phyloP scores from a whole-genome alignment of 2,329 filamentous ascomycete genomes.

The Graphilbum fragrans region DNA sequence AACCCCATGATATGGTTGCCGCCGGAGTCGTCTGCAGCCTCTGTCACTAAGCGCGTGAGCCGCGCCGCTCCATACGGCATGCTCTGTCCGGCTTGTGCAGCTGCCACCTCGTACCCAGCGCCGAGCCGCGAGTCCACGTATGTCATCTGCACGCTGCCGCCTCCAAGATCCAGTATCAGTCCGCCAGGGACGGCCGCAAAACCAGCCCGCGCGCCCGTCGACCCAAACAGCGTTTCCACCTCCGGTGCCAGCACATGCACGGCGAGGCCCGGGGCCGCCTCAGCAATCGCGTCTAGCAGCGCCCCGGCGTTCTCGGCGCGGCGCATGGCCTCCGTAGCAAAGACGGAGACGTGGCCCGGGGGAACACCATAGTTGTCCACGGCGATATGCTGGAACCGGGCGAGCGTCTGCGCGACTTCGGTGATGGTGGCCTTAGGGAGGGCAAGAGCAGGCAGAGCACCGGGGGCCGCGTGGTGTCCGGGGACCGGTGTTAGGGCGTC shows the following conservation, averaged over 20 bases:
- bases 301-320: conserved; percentile 61
- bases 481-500: conserved; percentile 49
- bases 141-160: conserved; percentile 55
- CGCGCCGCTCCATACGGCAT: conserved; percentile 51
- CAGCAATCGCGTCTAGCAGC: conserved; percentile 53
- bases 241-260: conserved; percentile 65
- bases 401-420: conserved; percentile 53
- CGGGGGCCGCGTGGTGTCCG: neutral
- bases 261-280: conserved; percentile 46
- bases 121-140: conserved; percentile 38
- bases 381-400: conserved; percentile 62
- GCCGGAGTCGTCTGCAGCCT: neutral
- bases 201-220: conserved; percentile 69
- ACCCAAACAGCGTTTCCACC: conserved; percentile 73
- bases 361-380: conserved; percentile 53
- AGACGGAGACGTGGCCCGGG: conserved; percentile 51
- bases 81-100: conserved; percentile 42
- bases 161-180: conserved; percentile 78
- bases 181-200: conserved; percentile 53
- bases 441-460: conserved; percentile 10
- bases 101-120: conserved; percentile 35
- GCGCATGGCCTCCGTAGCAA: conserved; percentile 84
- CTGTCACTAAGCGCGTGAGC: conserved; percentile 33
- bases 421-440: conserved; percentile 47
- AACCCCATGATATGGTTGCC: neutral